phyloP scores from a whole-genome alignment of 805 yeast species.

The Yueomyces sp. region DNA sequence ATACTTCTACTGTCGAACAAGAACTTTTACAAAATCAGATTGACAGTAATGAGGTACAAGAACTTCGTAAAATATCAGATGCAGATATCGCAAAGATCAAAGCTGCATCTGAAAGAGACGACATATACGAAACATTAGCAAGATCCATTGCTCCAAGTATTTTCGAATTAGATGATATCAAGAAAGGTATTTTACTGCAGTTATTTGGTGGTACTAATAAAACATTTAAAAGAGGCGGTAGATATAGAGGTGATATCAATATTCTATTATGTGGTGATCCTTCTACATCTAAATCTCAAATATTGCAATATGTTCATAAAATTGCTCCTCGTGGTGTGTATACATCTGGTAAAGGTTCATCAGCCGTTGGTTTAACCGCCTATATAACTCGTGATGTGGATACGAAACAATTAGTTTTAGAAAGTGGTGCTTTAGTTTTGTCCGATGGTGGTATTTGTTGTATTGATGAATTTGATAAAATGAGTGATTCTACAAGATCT shows the following conservation, averaged over 20 bases:
- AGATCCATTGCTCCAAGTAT: slow-evolving; percentile 95
- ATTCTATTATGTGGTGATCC: slow-evolving; percentile 94
- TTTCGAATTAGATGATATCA: slow-evolving; percentile 91
- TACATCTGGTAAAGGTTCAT: slow-evolving; percentile 97
- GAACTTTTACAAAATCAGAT: slow-evolving; percentile 35
- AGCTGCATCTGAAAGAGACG: slow-evolving; percentile 51
- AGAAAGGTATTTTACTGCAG: slow-evolving; percentile 86
- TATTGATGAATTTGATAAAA: slow-evolving; percentile 96
- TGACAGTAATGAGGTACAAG: slow-evolving; percentile 52
- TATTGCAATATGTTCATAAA: slow-evolving; percentile 88
- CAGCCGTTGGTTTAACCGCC: slow-evolving; percentile 98
- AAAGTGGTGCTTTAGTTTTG: slow-evolving; percentile 89
- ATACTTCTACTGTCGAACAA: slow-evolving; percentile 46
- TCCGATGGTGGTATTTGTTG: slow-evolving; percentile 99
- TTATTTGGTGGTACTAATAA: slow-evolving; percentile 94
- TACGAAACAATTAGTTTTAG: slow-evolving; percentile 84
- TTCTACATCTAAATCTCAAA: slow-evolving; percentile 91
- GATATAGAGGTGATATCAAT: slow-evolving; percentile 92
- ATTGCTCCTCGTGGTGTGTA: slow-evolving; percentile 97
- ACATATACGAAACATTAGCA: slow-evolving; percentile 73
- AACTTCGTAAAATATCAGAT: slow-evolving; percentile 51
- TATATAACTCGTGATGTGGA: slow-evolving; percentile 91
- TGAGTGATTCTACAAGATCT: slow-evolving; percentile 88
- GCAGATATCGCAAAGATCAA: slow-evolving; percentile 57
- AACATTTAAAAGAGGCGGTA: slow-evolving; percentile 76